Evolutionary conservation across 352 stramenopile species (phyloP).

Genomic region (Globisporangium sylvaticum): DNA sequence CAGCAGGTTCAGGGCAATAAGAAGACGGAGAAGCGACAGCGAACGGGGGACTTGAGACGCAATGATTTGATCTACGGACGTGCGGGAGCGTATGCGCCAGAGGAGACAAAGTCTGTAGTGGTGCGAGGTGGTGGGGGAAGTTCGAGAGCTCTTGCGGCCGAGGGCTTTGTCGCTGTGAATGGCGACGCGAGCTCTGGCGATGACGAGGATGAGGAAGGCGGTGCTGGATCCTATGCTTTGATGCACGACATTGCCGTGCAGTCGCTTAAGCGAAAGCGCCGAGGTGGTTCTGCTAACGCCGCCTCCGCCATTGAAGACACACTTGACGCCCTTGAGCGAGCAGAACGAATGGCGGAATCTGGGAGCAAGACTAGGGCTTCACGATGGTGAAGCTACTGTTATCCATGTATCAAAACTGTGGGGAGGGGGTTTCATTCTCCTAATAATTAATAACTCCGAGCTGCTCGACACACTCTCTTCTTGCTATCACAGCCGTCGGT

Average conservation of each 20-base stretch:
- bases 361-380: neutral
- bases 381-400: neutral
- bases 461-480: neutral
- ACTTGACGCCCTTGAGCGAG: neutral
- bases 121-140: slow-evolving; percentile 18
- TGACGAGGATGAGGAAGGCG: slow-evolving; percentile 1
- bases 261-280: neutral
- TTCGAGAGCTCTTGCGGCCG: slow-evolving; percentile 28
- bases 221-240: neutral
- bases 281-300: too few species aligned
- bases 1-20: neutral
- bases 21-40: slow-evolving; percentile 22
- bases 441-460: neutral
- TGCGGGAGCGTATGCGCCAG: slow-evolving; percentile 39
- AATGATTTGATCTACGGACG: slow-evolving; percentile 42
- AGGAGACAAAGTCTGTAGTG: slow-evolving; percentile 46
- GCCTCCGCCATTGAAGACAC: neutral
- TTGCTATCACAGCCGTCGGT: slow-evolving; percentile 8
- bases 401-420: neutral
- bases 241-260: neutral
- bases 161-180: slow-evolving; percentile 58
- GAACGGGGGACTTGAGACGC: slow-evolving; percentile 31
- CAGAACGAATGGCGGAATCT: neutral
- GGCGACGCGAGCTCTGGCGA: slow-evolving; percentile 30
- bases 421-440: neutral